Base-by-base conservation (phyloP, 2,329 filamentous ascomycete genomes). In the Incumbomyces delicatus region DNA sequence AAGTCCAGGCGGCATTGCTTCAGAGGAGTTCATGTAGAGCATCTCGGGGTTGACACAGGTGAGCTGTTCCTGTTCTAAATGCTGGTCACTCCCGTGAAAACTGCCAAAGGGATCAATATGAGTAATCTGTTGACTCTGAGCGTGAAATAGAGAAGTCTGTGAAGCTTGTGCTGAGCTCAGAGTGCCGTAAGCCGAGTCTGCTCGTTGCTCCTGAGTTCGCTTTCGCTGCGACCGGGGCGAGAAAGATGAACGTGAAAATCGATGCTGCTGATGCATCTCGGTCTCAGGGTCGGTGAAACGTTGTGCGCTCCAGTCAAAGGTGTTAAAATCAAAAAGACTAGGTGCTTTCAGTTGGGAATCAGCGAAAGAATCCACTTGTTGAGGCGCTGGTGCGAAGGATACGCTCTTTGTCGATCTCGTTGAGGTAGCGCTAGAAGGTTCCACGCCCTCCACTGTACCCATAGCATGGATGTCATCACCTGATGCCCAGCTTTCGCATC, bases 381-480 rank as follows among this genome's bases (percentile, higher is more conserved):
- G 4, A 6, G 40, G 40, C 27, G 40, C 8, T 3, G 40, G 22
- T 32, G n/a, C 27, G n/a, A 42, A 42, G 14, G 40, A 42, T 14
- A 42, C 40, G 16, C 40, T 42, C 40, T 42, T 42, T 32, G 40
- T 42, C 6, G 40, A 42, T 14, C 27, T 22, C 29, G 40, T 42
- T 8, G 40, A 42, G 7, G 40, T 42, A 14, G 40, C 40, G 17
- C 40, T 42, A n/a, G 40, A 32, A 33, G 40, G 40, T 14, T 42
- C 40, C 6, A 3, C 3, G 16, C 10, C 12, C 3, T 18, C n/a
- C 2, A 16, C 20, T 27, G 13, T 29, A n/a, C 2, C 27, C 41
- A 44, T 44, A 8, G 30, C 13, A 20, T 27, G 29, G 12, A 36
- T n/a, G 30, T 44, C 41, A 14, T 44, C 41, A 12, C 41, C 41